Conservation (phyloP, 129 eudicot genomes). For the Artemisia argyi region DNA sequence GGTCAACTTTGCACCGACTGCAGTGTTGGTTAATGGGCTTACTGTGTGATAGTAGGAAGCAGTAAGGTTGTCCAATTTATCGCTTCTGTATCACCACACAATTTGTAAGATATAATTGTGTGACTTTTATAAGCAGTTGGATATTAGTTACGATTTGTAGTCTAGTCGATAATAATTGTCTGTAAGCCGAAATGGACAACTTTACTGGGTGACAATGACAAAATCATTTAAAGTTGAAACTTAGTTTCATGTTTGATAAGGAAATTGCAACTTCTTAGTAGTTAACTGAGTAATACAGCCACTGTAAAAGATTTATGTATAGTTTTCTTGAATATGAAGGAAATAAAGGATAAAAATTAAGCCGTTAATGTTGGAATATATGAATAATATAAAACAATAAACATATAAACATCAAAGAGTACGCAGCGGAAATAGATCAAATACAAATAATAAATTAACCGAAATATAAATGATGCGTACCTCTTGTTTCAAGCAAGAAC, state of each 20-base stretch:
- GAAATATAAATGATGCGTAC: too few relatives aligned
- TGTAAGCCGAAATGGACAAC: not conserved
- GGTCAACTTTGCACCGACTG: constrained; percentile 84
- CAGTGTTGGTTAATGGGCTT: constrained; percentile 76
- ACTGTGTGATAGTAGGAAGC: constrained; percentile 85
- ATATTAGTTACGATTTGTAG: not conserved
- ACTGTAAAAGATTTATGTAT: constrained; percentile 31
- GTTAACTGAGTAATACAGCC: constrained; percentile 39
- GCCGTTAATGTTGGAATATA: too few relatives aligned
- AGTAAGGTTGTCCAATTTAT: constrained; percentile 62
- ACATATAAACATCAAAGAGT: too few relatives aligned
- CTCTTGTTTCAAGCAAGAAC: too few relatives aligned
- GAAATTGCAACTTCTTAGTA: constrained; percentile 33
- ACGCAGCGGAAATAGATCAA: too few relatives aligned
- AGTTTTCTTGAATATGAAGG: constrained; percentile 32
- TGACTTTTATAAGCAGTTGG: constrained; percentile 22
- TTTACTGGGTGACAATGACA: constrained; percentile 38
- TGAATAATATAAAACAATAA: too few relatives aligned
- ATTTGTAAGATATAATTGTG: constrained; percentile 6
- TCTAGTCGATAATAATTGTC: constrained; percentile 12
- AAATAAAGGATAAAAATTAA: constrained; percentile 13
- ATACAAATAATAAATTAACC: too few relatives aligned
- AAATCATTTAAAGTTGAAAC: constrained; percentile 30
- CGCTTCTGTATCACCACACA: constrained; percentile 47
- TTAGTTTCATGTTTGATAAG: constrained; percentile 19